Base-by-base conservation (phyloP, 1,284 basidiomycete genomes). In the Ceratobasidium sp. region DNA sequence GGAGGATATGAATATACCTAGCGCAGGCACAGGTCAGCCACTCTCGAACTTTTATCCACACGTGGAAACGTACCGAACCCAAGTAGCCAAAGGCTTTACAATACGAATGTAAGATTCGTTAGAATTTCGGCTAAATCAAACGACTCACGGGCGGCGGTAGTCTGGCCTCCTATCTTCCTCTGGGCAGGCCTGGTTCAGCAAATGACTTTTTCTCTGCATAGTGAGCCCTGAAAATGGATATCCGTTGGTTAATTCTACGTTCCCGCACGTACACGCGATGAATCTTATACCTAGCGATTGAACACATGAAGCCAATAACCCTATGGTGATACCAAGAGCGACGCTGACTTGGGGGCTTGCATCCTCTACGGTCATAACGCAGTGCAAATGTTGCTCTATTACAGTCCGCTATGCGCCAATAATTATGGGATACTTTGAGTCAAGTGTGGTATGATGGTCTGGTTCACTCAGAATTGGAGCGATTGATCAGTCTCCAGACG, bases 151-250 rank as follows among this genome's bases (percentile, higher is more conserved):
- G 75, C 93, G 83, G 53, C 85, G 83, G 75, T 90, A 85, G 74
- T 94, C 91, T 29, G 85, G 83, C 69, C 82, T 83, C 74, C 87
- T 86, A 62, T 84, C 78, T 36, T 82, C 76, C 54, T 86, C 82
- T 2, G 93, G 88, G 9, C 90, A 80, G 2, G 81, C 78, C 73
- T 94, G 90, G 76, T 97, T 93, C 70, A 90, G 80, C 42, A 98
- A 85, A 82, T 98, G 95, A 74, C 92, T 95, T 81, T 96, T 95
- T 72, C 95, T 87, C 77, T 98, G 95, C 71, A 98, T 89, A 29
- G 95, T 97, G 42, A 98, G 83, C 16, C 95, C 83, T 82, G 73
- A 36, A 36, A 36, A 5, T 5, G 11, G 4, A 36, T 36, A 36
- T 36, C 33, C 4, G 11, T 11, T 11, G 33, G 4, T 36, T 36